phyloP scores from a whole-genome alignment of 108 stramenopile genomes.

The Cyclotella choctawhatcheeana region DNA sequence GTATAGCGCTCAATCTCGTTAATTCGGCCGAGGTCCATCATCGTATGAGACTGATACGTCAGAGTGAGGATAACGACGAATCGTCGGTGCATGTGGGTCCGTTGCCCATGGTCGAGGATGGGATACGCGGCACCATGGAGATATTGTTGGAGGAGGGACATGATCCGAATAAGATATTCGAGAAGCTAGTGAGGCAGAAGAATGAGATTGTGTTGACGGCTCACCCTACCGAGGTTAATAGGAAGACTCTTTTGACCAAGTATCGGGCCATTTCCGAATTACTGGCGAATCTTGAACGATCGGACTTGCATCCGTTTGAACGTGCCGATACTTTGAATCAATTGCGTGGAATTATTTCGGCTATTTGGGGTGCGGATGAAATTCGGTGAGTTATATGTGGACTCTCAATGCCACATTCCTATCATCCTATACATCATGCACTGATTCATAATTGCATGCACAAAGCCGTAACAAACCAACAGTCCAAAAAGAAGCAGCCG shows the following conservation, averaged over 20 bases:
- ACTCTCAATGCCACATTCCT: too few species aligned
- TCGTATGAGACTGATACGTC: conserved; percentile 63
- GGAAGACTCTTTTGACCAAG: conserved; percentile 70
- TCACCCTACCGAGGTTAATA: conserved; percentile 95
- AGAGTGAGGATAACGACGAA: conserved; percentile 32
- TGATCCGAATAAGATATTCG: conserved; percentile 74
- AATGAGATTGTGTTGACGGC: conserved; percentile 97
- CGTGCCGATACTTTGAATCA: conserved; percentile 59
- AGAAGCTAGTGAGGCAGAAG: conserved; percentile 87
- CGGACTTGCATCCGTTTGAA: conserved; percentile 81
- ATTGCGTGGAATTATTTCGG: conserved; percentile 74
- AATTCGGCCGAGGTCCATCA: conserved; percentile 91
- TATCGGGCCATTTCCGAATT: conserved; percentile 69
- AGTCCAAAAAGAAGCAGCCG: conserved; percentile 92
- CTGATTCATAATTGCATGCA: too few species aligned
- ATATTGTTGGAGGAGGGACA: conserved; percentile 55
- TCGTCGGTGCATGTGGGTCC: conserved; percentile 54
- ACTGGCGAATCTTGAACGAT: conserved; percentile 67
- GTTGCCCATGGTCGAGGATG: conserved; percentile 77
- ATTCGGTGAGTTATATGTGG: conserved; percentile 70
- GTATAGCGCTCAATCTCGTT: conserved; percentile 77
- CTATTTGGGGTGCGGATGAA: conserved; percentile 91
- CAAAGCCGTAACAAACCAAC: conserved; percentile 87
- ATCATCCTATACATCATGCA: too few species aligned
- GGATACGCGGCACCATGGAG: conserved; percentile 77